Percentiles rank a stretch among this genome's conserved stretches.
phyloP scores from a whole-genome alignment of 805 yeast genomes.

The Wickerhamiella cacticola region DNA sequence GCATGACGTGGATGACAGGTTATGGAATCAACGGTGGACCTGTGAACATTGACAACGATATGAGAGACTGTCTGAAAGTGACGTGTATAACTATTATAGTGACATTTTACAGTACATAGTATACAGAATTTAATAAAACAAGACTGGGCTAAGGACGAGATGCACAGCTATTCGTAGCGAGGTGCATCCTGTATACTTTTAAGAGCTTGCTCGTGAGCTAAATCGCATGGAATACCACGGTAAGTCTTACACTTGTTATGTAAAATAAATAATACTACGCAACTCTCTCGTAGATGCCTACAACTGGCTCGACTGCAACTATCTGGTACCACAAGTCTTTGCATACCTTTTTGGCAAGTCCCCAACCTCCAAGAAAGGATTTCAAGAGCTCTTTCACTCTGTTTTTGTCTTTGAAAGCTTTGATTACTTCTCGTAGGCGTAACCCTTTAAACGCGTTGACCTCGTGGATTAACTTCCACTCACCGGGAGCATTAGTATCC shows the following conservation, averaged over 20 bases:
- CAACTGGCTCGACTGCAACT: neutral
- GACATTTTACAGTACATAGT: no score
- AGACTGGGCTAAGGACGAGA: no score
- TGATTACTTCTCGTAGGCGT: neutral
- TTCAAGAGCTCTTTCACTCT: neutral
- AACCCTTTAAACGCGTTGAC: neutral
- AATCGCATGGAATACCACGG: no score
- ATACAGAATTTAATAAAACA: no score
- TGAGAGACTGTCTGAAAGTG: no score
- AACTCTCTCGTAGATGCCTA: conserved; percentile 1
- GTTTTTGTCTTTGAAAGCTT: neutral
- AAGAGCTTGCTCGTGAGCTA: no score
- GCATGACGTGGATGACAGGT: conserved; percentile 9
- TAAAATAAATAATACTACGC: neutral
- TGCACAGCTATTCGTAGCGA: no score
- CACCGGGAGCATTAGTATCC: neutral
- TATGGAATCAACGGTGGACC: no score
- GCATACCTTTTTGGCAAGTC: neutral
- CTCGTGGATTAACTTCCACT: neutral
- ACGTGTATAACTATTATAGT: no score
- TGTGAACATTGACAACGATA: no score
- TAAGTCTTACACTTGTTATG: neutral
- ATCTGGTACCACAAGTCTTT: neutral
- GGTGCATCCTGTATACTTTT: no score
- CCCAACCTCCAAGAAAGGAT: neutral